Conservation (phyloP, 2,329 filamentous ascomycete species). For the Alternaria longipes region DNA sequence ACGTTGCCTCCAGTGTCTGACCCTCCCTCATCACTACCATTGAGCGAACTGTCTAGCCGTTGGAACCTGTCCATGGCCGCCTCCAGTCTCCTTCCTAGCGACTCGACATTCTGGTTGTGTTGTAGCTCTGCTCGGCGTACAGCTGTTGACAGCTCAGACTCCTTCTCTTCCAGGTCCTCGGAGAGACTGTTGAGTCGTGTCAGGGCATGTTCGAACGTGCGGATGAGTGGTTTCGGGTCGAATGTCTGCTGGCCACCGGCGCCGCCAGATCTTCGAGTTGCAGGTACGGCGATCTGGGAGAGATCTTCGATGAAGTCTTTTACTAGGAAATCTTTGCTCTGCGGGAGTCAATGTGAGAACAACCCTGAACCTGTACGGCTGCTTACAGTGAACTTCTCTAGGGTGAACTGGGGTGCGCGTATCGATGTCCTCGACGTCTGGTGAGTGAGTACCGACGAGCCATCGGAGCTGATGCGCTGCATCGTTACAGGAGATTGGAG, state of each 20-base stretch:
- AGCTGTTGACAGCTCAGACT: constrained; percentile 89
- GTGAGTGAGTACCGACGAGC: constrained; percentile 54
- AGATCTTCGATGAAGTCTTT: constrained; percentile 96
- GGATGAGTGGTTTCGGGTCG: constrained; percentile 95
- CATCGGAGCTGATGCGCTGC: constrained; percentile 51
- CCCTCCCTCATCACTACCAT: constrained; percentile 66
- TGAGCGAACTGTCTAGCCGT: constrained; percentile 83
- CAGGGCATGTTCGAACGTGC: constrained; percentile 84
- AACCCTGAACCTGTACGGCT: background rate
- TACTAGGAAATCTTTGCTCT: constrained; percentile 85
- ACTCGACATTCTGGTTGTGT: constrained; percentile 90
- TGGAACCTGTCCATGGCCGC: constrained; percentile 93
- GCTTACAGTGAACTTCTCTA: constrained; percentile 72
- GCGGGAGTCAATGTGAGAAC: constrained; percentile 18
- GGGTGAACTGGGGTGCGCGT: constrained; percentile 74
- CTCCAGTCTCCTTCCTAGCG: constrained; percentile 86
- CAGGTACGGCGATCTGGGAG: constrained; percentile 83
- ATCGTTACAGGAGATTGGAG: constrained; percentile 27
- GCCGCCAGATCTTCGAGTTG: constrained; percentile 78
- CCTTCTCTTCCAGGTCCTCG: constrained; percentile 86
- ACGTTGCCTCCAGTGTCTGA: constrained; percentile 77
- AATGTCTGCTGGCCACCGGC: constrained; percentile 64
- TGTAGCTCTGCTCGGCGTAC: constrained; percentile 91
- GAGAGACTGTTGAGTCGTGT: constrained; percentile 74
- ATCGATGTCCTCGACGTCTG: constrained; percentile 51